Evolutionary conservation across 352 stramenopile genomes (phyloP).

Genomic region (Albugo laibachii): DNA sequence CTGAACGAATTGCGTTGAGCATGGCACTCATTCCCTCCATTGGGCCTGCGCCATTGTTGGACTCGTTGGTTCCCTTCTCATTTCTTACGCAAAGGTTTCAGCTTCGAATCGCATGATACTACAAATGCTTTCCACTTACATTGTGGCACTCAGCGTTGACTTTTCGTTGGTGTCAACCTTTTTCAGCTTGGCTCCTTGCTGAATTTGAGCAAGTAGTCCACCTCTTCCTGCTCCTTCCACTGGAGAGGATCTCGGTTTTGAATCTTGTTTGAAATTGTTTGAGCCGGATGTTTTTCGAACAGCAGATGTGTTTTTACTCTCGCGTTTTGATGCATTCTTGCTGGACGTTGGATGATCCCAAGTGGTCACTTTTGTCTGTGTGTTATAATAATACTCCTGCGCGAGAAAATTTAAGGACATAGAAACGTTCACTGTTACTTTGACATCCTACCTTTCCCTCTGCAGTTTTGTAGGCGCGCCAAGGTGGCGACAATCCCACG

Average conservation of each 20-base stretch:
- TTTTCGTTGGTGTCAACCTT: constrained; percentile 63
- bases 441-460: constrained; percentile 46
- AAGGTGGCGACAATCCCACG: constrained; percentile 28
- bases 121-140: constrained; percentile 4
- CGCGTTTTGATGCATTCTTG: constrained; percentile 16
- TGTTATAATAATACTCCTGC: constrained; percentile 83
- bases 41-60: constrained; percentile 9
- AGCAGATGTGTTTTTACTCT: not conserved
- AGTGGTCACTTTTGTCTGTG: constrained; percentile 72
- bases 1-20: constrained; percentile 52
- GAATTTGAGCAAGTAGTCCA: constrained; percentile 46
- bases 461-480: constrained; percentile 72
- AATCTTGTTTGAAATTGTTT: constrained; percentile 8
- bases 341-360: constrained; percentile 38
- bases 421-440: not conserved
- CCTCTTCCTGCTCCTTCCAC: constrained; percentile 19
- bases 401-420: not conserved
- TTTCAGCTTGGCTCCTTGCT: constrained; percentile 45
- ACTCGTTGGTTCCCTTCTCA: constrained; percentile 5
- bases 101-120: not conserved
- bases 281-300: not conserved
- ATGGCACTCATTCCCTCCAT: constrained; percentile 32
- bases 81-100: constrained; percentile 5
- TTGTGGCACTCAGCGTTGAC: constrained; percentile 24
- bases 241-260: constrained; percentile 5